Evolutionary conservation across 768 basidiomycete species (phyloP), one percentile per base, ranked within the genome.

Genomic region (Macrolepiota albuminosa): DNA sequence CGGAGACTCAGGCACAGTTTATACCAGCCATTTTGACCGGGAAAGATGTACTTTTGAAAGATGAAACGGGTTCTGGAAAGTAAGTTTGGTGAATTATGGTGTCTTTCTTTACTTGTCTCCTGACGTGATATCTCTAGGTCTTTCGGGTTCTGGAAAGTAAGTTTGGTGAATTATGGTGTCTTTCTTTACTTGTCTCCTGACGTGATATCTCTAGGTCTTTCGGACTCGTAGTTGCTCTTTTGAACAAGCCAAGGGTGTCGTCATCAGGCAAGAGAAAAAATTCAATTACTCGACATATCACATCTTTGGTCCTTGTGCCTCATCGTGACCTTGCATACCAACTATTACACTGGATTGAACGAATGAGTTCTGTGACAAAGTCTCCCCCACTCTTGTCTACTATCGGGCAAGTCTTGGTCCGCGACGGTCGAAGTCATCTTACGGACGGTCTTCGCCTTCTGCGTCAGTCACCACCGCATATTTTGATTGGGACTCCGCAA

Each of bases 61-160:
- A 90, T 62, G 73, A 74, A 29, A 89, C 90, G n/a, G 90, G 91
- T 5, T 83, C 85, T 48, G 91, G 89, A 75, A 92, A 92, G 90
- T 91, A 68, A 61, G 87, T 76, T 43, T 53, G 34, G 40, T 4
- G 57, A 46, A 47, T 57, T 36, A 31, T 58, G 5, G n/a, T n/a
- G n/a, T n/a, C n/a, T n/a, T n/a, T n/a, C n/a, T n/a, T n/a, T n/a
- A n/a, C n/a, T n/a, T n/a, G n/a, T n/a, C n/a, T n/a, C n/a, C n/a
- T n/a, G n/a, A n/a, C n/a, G n/a, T n/a, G n/a, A n/a, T n/a, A n/a
- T n/a, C n/a, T n/a, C n/a, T n/a, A n/a, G n/a, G n/a, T n/a, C n/a
- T n/a, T n/a, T n/a, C 90, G n/a, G 89, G 91, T 5, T 83, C 85
- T 48, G 91, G 89, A 75, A 92, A 92, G 90, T 91, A 68, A 61